Conservation (phyloP, 352 stramenopile genomes). For the Phytophthora colocasiae region DNA sequence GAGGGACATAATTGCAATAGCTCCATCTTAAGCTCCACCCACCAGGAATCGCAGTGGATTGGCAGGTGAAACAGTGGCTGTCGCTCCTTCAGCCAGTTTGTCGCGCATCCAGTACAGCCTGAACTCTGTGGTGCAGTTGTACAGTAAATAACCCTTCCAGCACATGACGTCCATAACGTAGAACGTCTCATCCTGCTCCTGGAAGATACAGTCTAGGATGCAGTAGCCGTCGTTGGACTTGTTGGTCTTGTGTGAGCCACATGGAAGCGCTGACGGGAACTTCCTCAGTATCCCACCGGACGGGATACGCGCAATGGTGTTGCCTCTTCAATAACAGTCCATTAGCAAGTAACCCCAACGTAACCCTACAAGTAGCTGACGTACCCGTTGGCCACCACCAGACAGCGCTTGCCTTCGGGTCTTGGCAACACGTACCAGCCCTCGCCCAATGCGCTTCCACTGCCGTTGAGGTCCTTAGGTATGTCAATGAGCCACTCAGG, state of each 20-base stretch:
- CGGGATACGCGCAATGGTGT: conserved; percentile 81
- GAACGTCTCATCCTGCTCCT: conserved; percentile 89
- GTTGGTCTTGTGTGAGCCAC: conserved; percentile 84
- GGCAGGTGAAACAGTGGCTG: conserved; percentile 48
- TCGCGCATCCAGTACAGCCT: conserved; percentile 92
- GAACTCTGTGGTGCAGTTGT: conserved; percentile 94
- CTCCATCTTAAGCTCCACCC: conserved; percentile 1
- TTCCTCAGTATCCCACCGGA: conserved; percentile 86
- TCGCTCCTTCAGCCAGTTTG: conserved; percentile 85
- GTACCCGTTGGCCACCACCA: conserved; percentile 89
- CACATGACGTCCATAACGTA: conserved; percentile 95
- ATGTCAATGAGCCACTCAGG: conserved; percentile 93
- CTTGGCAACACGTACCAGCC: conserved; percentile 92
- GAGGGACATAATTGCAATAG: background rate
- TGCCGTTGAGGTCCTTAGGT: conserved; percentile 84
- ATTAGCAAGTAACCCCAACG: background rate
- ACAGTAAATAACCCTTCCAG: conserved; percentile 94
- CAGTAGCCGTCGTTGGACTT: conserved; percentile 77
- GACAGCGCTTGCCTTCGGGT: conserved; percentile 91
- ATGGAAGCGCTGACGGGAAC: conserved; percentile 85
- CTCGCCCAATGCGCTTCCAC: conserved; percentile 63
- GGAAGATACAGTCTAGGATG: conserved; percentile 93
- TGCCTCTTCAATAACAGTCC: conserved; percentile 48
- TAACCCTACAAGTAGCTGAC: background rate
- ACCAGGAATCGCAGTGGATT: conserved; percentile 87